phyloP scores from a whole-genome alignment of 208 protist genomes.

The Naegleria gruberi region DNA sequence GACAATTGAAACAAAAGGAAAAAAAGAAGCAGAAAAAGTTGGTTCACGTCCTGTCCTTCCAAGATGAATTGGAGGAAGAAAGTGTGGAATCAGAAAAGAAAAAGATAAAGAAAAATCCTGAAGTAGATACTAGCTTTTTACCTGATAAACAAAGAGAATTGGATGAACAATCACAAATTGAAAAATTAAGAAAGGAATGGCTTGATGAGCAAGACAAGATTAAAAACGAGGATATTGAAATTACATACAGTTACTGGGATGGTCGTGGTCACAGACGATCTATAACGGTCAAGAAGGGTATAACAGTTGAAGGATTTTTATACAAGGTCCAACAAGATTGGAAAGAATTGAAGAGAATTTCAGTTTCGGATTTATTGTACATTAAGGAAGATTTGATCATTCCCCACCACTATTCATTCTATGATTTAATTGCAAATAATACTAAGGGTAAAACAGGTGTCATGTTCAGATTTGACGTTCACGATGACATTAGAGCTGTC shows the following conservation, averaged over 20 bases:
- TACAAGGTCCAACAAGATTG: constrained; percentile 49
- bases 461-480: constrained; percentile 68
- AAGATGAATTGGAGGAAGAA: background rate
- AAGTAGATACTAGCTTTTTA: constrained; percentile 55
- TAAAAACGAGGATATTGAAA: constrained; percentile 55
- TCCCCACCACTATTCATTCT: constrained; percentile 69
- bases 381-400: constrained; percentile 80
- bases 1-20: background rate
- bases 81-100: background rate
- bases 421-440: constrained; percentile 69
- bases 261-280: constrained; percentile 53
- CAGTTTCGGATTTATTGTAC: constrained; percentile 59
- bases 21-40: background rate
- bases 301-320: constrained; percentile 59
- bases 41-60: background rate
- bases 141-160: constrained; percentile 58
- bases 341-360: constrained; percentile 48
- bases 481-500: constrained; percentile 65
- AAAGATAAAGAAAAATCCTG: background rate
- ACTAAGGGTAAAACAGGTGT: constrained; percentile 67
- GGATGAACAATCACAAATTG: constrained; percentile 38
- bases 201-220: constrained; percentile 54
- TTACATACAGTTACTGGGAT: constrained; percentile 69
- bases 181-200: constrained; percentile 50
- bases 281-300: constrained; percentile 51